Conservation (phyloP, 345 rosid genomes). For the Rhizophora apiculata region DNA sequence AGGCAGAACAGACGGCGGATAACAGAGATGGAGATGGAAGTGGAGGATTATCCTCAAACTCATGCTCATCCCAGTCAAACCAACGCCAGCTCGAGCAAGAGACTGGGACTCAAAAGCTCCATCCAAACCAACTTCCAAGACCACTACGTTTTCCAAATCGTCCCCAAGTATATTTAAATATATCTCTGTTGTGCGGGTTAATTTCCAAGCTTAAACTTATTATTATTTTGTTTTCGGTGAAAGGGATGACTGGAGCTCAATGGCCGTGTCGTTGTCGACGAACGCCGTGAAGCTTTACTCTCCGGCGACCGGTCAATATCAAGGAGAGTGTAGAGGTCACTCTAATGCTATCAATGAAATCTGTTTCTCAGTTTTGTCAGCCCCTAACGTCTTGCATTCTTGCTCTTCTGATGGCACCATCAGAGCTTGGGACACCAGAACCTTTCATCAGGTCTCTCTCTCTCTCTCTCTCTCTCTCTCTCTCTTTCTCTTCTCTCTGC, state of each 20-base stretch:
- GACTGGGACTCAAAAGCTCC: slow-evolving; percentile 63
- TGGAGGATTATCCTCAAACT: slow-evolving; percentile 37
- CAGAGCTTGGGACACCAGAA: slow-evolving; percentile 86
- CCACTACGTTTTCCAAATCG: slow-evolving; percentile 86
- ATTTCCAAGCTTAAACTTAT: neutral
- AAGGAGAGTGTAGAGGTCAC: slow-evolving; percentile 85
- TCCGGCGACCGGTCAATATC: slow-evolving; percentile 74
- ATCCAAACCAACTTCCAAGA: slow-evolving; percentile 84
- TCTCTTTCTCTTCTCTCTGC: neutral
- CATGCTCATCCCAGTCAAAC: slow-evolving; percentile 3
- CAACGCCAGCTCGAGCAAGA: slow-evolving; percentile 26
- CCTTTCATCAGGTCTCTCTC: slow-evolving; percentile 56
- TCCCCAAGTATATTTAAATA: slow-evolving; percentile 48
- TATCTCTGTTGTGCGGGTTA: neutral
- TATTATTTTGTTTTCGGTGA: neutral
- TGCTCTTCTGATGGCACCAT: slow-evolving; percentile 92
- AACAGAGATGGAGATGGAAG: slow-evolving; percentile 45
- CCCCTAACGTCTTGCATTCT: slow-evolving; percentile 70
- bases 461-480: neutral
- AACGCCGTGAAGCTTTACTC: slow-evolving; percentile 79
- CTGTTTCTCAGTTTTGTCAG: slow-evolving; percentile 53
- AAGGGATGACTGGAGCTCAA: slow-evolving; percentile 79
- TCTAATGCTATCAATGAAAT: slow-evolving; percentile 59
- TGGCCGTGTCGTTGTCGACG: slow-evolving; percentile 88
- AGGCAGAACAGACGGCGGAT: neutral